Evolutionary conservation across 306 rosid species (phyloP).

Genomic region (Glycyrrhiza uralensis): DNA sequence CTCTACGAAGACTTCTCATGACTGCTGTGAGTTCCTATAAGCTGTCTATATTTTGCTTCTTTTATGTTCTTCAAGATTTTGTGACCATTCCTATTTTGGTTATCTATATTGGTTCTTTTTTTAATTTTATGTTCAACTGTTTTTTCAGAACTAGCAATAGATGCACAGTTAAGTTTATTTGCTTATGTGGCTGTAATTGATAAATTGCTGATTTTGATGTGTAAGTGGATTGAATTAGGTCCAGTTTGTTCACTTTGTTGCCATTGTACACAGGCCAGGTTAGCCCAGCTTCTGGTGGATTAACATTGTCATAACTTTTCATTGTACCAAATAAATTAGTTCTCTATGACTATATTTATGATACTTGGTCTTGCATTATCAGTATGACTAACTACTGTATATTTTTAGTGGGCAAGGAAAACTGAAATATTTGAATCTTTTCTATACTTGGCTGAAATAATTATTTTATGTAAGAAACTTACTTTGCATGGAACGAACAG

Average conservation of each 20-base stretch:
- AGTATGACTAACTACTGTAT: not conserved
- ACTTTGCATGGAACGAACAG: conserved; percentile 46
- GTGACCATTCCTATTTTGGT: not conserved
- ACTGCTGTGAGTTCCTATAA: conserved; percentile 72
- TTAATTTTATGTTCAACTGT: not conserved
- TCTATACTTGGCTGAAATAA: not conserved
- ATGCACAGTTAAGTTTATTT: conserved; percentile 7
- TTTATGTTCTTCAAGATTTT: conserved; percentile 12
- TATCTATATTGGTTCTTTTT: not conserved
- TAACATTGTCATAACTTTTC: not conserved
- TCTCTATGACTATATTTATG: not conserved
- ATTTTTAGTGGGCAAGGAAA: not conserved
- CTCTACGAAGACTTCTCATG: conserved; percentile 91
- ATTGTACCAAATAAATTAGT: not conserved
- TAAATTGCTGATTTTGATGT: not conserved
- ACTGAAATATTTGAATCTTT: not conserved
- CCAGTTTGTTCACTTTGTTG: not conserved
- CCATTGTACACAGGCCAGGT: not conserved
- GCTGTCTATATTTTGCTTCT: not conserved
- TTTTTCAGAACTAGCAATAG: not conserved
- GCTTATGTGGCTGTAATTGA: not conserved
- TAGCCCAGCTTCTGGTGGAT: not conserved
- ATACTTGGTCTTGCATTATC: not conserved
- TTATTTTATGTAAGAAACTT: conserved; percentile 8
- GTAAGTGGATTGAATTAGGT: not conserved